A percentile compares a stretch with the other conserved stretches of the same genome.
Conservation (phyloP, 2,329 filamentous ascomycete genomes). For the Orbilia quercus region DNA sequence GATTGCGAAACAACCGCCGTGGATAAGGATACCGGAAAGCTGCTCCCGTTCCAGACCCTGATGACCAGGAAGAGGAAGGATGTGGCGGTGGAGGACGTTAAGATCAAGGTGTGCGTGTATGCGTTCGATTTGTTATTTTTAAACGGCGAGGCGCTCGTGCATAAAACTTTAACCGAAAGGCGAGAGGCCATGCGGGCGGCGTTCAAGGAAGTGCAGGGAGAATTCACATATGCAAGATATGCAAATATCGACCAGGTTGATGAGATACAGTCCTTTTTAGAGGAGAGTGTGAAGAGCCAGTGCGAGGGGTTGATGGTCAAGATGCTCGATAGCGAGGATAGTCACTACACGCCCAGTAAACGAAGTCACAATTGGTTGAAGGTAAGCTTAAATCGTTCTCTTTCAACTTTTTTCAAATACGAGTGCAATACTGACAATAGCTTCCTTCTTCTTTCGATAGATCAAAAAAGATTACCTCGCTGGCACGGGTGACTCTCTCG, state of each 20-base stretch:
- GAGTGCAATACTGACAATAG: conserved; percentile 24
- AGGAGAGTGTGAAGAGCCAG: conserved; percentile 93
- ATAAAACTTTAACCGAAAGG: conserved; percentile 85
- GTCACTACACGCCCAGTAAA: conserved; percentile 94
- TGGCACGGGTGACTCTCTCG: conserved; percentile 92
- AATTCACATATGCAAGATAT: conserved; percentile 88
- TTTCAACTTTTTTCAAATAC: conserved; percentile 47
- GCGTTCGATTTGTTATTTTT: conserved; percentile 94
- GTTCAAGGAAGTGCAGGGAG: conserved; percentile 83
- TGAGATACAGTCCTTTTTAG: conserved; percentile 89
- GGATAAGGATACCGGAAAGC: conserved; percentile 94
- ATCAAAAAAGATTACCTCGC: conserved; percentile 98
- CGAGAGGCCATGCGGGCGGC: conserved; percentile 78
- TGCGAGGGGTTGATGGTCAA: conserved; percentile 99
- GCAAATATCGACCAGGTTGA: conserved; percentile 90
- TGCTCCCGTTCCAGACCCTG: conserved; percentile 94
- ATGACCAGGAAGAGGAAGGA: conserved; percentile 99
- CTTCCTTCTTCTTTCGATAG: conserved; percentile 63
- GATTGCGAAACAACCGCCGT: conserved; percentile 98
- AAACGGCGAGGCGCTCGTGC: conserved; percentile 87
- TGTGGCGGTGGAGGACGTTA: conserved; percentile 93
- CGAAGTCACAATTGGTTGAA: conserved; percentile 98
- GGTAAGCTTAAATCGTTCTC: conserved; percentile 65
- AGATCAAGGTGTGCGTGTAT: conserved; percentile 96
- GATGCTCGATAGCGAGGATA: conserved; percentile 94